phyloP scores from a whole-genome alignment of 495 filamentous ascomycete genomes.

The Hypoxylon lienhwacheense region DNA sequence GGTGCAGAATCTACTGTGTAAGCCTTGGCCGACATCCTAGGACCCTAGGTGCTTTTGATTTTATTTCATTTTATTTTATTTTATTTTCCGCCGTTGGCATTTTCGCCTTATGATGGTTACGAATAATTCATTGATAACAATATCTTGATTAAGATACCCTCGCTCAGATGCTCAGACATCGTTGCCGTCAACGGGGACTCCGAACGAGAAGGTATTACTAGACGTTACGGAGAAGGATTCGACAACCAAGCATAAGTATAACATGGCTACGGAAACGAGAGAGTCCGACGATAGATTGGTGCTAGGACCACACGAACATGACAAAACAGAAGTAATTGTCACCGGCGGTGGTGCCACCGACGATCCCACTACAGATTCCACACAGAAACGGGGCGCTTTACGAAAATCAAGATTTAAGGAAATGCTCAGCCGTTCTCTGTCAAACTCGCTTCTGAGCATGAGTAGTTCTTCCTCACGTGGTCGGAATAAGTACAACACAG shows the following conservation, averaged over 20 bases:
- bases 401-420: conserved; percentile 26
- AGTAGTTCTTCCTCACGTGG: conserved; percentile 3
- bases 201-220: background rate
- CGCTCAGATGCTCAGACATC: conserved; percentile 10
- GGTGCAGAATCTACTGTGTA: too few relatives aligned
- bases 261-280: background rate
- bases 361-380: background rate
- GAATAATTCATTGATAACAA: background rate
- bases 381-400: background rate
- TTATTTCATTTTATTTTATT: too few relatives aligned
- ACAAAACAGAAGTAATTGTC: conserved; percentile 22
- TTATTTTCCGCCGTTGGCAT: conserved; percentile 29
- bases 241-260: too few relatives aligned
- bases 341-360: conserved; percentile 6
- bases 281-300: background rate
- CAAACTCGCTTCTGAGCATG: conserved; percentile 1
- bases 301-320: conserved; percentile 12
- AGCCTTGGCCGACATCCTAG: too few relatives aligned
- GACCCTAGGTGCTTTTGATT: too few relatives aligned
- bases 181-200: conserved; percentile 1
- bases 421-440: conserved; percentile 20
- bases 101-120: conserved; percentile 23
- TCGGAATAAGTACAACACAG: conserved; percentile 10
- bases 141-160: background rate
- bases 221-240: conserved; percentile 1